Evolutionary conservation across 2,329 filamentous ascomycete species (phyloP), one percentile per base, ranked within the genome.

Genomic region (Ceratocystis ficicola): DNA sequence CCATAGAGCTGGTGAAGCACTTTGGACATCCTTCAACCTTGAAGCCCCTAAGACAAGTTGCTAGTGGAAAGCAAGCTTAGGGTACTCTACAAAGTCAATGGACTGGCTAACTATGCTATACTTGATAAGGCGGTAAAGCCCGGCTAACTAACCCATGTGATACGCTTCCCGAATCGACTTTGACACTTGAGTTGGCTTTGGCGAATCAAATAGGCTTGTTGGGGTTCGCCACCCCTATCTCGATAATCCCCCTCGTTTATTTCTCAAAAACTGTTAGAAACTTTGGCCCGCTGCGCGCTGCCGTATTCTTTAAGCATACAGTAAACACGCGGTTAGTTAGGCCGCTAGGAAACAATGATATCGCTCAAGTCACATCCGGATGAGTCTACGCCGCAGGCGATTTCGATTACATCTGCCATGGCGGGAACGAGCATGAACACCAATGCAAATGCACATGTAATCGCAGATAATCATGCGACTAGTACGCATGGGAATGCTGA

Each of bases 51-150:
- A 15, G 15, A 25, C 48, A 25, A 28, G 48, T 28, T 52, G 22
- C 48, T 28, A 52, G 22, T 4, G 22, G 7, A 28, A 25, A 28
- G 7, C 15, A 25, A 28, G 7, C 15, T 15, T 3, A 22, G 25
- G 48, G 10, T 8, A 52, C 20, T 62, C 17, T 17, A 7, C n/a
- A 3, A 20, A 28, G 36, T 22, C 32, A 17, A 62, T 28, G 20
- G 44, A 41, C 36, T 36, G 8, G 32, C 8, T 36, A 36, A 22
- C 59, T 2, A 25, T 22, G 3, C 59, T 22, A 44, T 44, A 25
- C 41, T 62, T 44, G 59, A 62, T 62, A 62, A 25, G 36, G 32
- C 36, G 36, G 36, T 44, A 62, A 62, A 44, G 32, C 8, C 59
- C 59, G 59, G 32, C 8, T 44, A 62, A 44, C 17, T 22, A 62